phyloP scores from a whole-genome alignment of 2,329 filamentous ascomycete genomes.

The Calonectria pseudoturangicola region DNA sequence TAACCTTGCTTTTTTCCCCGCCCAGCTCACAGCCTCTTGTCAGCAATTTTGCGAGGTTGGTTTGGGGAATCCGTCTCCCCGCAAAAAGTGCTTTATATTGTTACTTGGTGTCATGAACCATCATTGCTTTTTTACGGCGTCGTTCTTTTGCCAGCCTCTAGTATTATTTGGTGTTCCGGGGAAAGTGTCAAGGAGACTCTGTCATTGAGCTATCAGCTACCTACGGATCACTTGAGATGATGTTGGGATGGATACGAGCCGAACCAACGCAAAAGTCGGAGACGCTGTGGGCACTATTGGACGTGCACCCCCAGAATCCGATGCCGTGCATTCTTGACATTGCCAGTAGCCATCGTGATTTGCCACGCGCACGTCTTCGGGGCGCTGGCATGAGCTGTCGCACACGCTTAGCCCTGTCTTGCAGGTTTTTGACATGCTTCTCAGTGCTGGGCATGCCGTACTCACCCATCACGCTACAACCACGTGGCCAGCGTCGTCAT shows the following conservation, averaged over 20 bases:
- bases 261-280: neutral
- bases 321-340: constrained; percentile 31
- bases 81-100: neutral
- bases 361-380: constrained; percentile 26
- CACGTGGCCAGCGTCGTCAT: constrained; percentile 51
- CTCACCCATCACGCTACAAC: constrained; percentile 48
- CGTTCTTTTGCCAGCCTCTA: constrained; percentile 7
- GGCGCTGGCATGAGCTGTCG: constrained; percentile 9
- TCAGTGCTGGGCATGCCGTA: constrained; percentile 14
- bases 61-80: constrained; percentile 12
- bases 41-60: constrained; percentile 11
- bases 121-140: constrained; percentile 28
- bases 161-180: neutral
- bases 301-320: constrained; percentile 19
- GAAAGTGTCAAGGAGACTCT: neutral
- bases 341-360: constrained; percentile 23
- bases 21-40: constrained; percentile 26
- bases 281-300: neutral
- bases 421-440: constrained; percentile 21
- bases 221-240: neutral
- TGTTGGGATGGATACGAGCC: neutral
- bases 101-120: constrained; percentile 17
- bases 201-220: neutral
- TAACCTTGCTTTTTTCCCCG: constrained; percentile 29
- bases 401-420: constrained; percentile 32